These are phyloP conservation scores for Arthrobotrys musiformis DNA, from an alignment of 2,329 filamentous ascomycete genomes.

Conservation along the genomic window DNA sequence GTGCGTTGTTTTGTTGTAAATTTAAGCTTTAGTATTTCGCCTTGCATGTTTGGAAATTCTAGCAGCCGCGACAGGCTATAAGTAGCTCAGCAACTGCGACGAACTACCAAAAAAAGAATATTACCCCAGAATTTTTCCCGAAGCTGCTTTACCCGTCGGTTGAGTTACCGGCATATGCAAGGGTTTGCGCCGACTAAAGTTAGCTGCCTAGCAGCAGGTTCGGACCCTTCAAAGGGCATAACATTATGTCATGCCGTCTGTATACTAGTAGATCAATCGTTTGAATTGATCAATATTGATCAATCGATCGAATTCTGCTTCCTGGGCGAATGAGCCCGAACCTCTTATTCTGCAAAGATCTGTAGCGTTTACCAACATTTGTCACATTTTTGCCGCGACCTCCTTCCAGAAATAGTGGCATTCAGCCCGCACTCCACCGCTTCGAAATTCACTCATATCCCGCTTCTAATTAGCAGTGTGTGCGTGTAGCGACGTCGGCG, in stretches of 20 bases:
- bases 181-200: not conserved
- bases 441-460: too few species aligned
- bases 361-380: not conserved
- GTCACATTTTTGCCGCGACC: not conserved
- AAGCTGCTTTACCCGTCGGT: slow-evolving; percentile 4
- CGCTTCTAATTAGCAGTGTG: too few species aligned
- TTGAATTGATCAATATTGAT: too few species aligned
- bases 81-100: slow-evolving; percentile 11
- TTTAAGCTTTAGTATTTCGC: slow-evolving; percentile 1
- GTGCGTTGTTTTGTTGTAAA: slow-evolving; percentile 12
- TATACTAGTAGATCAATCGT: too few species aligned
- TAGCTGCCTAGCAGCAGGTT: not conserved
- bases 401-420: not conserved
- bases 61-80: slow-evolving; percentile 14
- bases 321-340: too few species aligned
- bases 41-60: not conserved
- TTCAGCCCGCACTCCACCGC: too few species aligned
- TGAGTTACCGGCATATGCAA: not conserved
- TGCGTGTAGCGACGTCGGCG: too few species aligned
- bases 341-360: too few species aligned
- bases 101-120: slow-evolving; percentile 6
- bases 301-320: too few species aligned
- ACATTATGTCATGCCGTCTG: too few species aligned
- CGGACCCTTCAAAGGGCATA: not conserved
- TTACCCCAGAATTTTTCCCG: not conserved